These are phyloP conservation scores for Hyaloscypha finlandica DNA, from an alignment of 495 filamentous ascomycete species.

Conservation along the genomic window DNA sequence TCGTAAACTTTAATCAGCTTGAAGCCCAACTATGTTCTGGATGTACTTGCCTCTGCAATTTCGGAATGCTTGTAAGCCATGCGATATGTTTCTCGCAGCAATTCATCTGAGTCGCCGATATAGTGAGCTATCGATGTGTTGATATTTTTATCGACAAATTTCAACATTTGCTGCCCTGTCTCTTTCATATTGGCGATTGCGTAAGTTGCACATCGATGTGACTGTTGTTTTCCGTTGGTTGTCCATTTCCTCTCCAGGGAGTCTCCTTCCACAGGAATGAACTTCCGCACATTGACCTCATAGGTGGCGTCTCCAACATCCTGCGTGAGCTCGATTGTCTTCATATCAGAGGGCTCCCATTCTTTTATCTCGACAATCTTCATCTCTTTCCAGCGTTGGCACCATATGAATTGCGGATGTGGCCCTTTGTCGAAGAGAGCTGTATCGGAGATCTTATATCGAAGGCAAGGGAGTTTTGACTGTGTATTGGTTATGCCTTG, in stretches of 20 bases:
- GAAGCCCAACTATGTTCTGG: neutral
- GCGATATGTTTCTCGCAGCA: slow-evolving; percentile 46
- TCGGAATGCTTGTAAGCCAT: slow-evolving; percentile 40
- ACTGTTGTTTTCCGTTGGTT: slow-evolving; percentile 37
- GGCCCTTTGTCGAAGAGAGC: slow-evolving; percentile 16
- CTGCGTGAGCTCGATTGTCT: slow-evolving; percentile 26
- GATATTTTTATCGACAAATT: slow-evolving; percentile 45
- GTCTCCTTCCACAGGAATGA: slow-evolving; percentile 20
- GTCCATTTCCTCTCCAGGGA: slow-evolving; percentile 12
- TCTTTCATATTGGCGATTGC: slow-evolving; percentile 52
- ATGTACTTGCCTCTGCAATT: neutral
- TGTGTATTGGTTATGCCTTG: neutral
- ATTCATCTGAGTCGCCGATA: slow-evolving; percentile 38
- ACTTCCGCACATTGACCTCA: slow-evolving; percentile 18
- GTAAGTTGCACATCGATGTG: slow-evolving; percentile 42
- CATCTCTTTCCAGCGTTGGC: slow-evolving; percentile 27
- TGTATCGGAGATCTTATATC: slow-evolving; percentile 25
- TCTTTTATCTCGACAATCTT: slow-evolving; percentile 26
- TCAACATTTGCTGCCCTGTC: slow-evolving; percentile 41
- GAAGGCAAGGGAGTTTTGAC: slow-evolving; percentile 4
- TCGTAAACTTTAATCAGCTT: slow-evolving; percentile 28
- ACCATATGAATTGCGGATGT: slow-evolving; percentile 17
- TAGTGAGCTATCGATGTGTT: slow-evolving; percentile 43
- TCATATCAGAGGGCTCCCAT: slow-evolving; percentile 21
- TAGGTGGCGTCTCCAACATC: slow-evolving; percentile 16